These are phyloP conservation scores for Paraphaeosphaeria minitans DNA, from an alignment of 2,329 filamentous ascomycete species.

Conservation along the genomic window DNA sequence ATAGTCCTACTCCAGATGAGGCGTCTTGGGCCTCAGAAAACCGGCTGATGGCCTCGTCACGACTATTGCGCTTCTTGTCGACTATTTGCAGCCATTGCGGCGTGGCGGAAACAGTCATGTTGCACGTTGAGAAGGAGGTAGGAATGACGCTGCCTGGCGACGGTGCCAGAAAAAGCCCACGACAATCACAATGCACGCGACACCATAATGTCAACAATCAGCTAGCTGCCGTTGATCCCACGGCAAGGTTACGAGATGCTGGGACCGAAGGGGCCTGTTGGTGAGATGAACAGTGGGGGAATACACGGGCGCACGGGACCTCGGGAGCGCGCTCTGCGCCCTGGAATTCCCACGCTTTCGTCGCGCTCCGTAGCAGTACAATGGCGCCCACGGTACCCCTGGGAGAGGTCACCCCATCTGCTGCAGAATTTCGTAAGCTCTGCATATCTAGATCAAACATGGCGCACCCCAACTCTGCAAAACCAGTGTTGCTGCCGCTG, in stretches of 20 bases:
- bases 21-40: conserved; percentile 19
- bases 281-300: conserved; percentile 32
- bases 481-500: conserved; percentile 20
- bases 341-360: conserved; percentile 21
- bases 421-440: conserved; percentile 20
- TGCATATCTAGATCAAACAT: conserved; percentile 14
- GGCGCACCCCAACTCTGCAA: conserved; percentile 12
- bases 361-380: conserved; percentile 12
- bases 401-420: conserved; percentile 33
- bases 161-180: neutral
- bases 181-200: neutral
- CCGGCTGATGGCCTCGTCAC: conserved; percentile 32
- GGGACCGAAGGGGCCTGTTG: neutral
- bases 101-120: conserved; percentile 20
- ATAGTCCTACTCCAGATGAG: neutral
- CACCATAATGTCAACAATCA: neutral
- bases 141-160: neutral
- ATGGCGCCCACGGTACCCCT: conserved; percentile 18
- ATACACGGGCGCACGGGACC: conserved; percentile 13
- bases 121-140: conserved; percentile 7
- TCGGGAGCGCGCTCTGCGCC: conserved; percentile 19
- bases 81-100: conserved; percentile 37
- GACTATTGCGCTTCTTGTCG: conserved; percentile 29
- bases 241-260: neutral
- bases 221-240: neutral